Evolutionary conservation across 805 yeast species (phyloP).

Genomic region (Cyberlindnera misumaiensis): DNA sequence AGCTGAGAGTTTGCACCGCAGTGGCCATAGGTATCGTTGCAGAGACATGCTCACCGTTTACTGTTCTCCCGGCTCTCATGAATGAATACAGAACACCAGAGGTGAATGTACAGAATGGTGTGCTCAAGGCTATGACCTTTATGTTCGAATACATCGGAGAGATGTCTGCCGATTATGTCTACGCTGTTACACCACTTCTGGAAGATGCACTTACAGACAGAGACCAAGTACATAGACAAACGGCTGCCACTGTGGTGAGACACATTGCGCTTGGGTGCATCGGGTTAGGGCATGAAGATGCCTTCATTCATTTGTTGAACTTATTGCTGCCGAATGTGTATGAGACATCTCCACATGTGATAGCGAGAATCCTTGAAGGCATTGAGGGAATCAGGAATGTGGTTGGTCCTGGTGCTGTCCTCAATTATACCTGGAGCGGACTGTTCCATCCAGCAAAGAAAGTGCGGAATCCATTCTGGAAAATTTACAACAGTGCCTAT

Average conservation of each 20-base stretch:
- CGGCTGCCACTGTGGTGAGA: constrained; percentile 82
- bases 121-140: constrained; percentile 82
- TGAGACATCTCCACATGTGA: constrained; percentile 95
- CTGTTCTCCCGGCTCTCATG: constrained; percentile 91
- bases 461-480: constrained; percentile 85
- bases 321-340: constrained; percentile 80
- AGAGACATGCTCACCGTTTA: constrained; percentile 85
- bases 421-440: constrained; percentile 82
- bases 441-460: constrained; percentile 88
- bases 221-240: constrained; percentile 90
- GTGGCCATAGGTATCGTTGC: constrained; percentile 98
- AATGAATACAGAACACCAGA: constrained; percentile 93
- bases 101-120: constrained; percentile 91
- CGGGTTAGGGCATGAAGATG: constrained; percentile 73
- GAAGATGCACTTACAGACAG: constrained; percentile 89
- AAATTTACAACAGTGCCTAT: constrained; percentile 68
- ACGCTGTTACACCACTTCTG: constrained; percentile 67
- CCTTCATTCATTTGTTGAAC: constrained; percentile 77
- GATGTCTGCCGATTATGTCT: constrained; percentile 72
- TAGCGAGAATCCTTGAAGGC: constrained; percentile 72
- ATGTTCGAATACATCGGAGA: constrained; percentile 89
- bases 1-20: constrained; percentile 92
- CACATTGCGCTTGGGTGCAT: constrained; percentile 75
- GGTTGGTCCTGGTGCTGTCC: constrained; percentile 67
- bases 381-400: constrained; percentile 65